These are phyloP conservation scores for Wallacemonas collosoma DNA, from an alignment of 208 protist genomes.

Conservation along the genomic window DNA sequence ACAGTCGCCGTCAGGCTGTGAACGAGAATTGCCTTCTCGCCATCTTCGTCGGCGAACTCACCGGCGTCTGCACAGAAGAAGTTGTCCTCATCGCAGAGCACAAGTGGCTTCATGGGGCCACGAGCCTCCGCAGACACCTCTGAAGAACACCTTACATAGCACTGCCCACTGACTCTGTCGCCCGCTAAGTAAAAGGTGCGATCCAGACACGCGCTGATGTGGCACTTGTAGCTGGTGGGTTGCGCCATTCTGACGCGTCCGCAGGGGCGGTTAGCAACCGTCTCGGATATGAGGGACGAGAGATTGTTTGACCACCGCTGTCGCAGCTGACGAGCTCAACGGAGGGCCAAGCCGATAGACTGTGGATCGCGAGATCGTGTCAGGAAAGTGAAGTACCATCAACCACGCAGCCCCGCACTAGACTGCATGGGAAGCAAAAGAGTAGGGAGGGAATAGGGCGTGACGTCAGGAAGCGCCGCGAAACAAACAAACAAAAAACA, in stretches of 20 bases:
- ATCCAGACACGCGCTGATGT: constrained; percentile 34
- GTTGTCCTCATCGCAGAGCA: constrained; percentile 25
- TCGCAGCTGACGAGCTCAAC: no score
- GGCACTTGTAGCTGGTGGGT: neutral
- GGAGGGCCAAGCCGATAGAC: no score
- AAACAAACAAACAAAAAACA: no score
- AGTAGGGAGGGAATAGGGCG: no score
- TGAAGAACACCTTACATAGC: constrained; percentile 37
- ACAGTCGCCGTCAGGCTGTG: constrained; percentile 24
- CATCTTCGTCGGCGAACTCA: constrained; percentile 2
- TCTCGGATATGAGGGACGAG: no score
- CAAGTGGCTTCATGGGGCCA: neutral
- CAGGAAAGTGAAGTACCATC: no score
- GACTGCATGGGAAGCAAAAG: no score
- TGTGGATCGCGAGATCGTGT: no score
- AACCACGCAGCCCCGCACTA: no score
- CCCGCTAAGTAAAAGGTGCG: constrained; percentile 70
- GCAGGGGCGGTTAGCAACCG: neutral
- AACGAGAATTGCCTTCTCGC: constrained; percentile 37
- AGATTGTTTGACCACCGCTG: no score
- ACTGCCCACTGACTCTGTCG: constrained; percentile 49
- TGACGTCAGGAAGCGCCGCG: no score
- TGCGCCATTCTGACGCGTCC: neutral
- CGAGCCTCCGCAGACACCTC: constrained; percentile 4
- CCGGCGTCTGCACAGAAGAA: constrained; percentile 38